Conservation (phyloP, 2,329 filamentous ascomycete genomes). For the Neonectria neomacrospora region DNA sequence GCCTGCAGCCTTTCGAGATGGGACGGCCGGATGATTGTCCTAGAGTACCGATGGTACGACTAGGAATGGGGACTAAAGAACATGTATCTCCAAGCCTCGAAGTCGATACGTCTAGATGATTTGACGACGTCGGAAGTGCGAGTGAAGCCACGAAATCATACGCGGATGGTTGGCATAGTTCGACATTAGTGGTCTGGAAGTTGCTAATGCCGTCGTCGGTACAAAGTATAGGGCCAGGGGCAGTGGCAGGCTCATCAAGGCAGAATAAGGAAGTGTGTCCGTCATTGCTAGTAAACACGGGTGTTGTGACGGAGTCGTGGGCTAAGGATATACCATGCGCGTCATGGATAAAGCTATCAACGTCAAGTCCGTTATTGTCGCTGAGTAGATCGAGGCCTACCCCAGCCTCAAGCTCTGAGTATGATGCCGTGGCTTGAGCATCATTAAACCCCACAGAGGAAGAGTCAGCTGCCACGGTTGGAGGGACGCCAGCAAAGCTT, state of each 20-base stretch:
- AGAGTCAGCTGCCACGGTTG: not conserved
- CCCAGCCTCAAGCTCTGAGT: not conserved
- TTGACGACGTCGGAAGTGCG: not conserved
- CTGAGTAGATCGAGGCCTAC: not conserved
- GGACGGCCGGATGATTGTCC: not conserved
- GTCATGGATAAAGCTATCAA: not conserved
- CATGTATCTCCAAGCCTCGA: not conserved
- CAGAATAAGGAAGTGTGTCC: not conserved
- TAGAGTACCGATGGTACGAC: not conserved
- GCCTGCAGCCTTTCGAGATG: not conserved
- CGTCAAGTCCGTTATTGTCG: not conserved
- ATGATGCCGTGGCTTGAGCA: not conserved
- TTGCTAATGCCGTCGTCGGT: accelerated
- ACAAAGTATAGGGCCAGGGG: too few species aligned
- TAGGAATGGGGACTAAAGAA: not conserved
- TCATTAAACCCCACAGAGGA: not conserved
- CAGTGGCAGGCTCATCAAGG: not conserved
- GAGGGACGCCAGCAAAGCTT: not conserved
- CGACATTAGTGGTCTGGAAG: not conserved
- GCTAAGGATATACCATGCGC: not conserved
- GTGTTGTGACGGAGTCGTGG: not conserved
- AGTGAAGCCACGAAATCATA: too few species aligned
- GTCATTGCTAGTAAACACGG: not conserved
- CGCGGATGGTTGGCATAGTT: not conserved
- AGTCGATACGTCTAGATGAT: not conserved